phyloP scores from a whole-genome alignment of 1,284 basidiomycete species.

The Ganoderma sinense region DNA sequence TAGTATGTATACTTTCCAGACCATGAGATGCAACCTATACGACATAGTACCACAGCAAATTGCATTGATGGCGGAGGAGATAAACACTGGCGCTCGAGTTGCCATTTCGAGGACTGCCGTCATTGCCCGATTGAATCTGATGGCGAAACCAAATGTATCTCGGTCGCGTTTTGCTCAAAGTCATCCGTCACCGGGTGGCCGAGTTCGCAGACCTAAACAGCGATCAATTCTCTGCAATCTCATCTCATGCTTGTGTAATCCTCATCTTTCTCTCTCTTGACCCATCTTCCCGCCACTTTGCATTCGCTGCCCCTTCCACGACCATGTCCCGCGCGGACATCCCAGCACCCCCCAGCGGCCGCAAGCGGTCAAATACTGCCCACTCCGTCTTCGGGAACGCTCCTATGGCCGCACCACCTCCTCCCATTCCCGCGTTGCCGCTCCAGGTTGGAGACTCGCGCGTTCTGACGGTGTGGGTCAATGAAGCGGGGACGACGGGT shows the following conservation, averaged over 20 bases:
- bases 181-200: background rate
- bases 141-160: no score
- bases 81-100: background rate
- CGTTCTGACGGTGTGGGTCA: constrained; percentile 74
- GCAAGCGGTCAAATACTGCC: constrained; percentile 75
- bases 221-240: no score
- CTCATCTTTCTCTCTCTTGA: no score
- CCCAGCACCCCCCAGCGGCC: constrained; percentile 53
- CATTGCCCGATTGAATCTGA: constrained; percentile 2
- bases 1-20: no score
- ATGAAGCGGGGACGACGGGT: constrained; percentile 61
- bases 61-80: no score
- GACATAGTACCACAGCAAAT: no score
- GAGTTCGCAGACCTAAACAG: no score
- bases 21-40: no score
- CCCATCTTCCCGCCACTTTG: background rate
- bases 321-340: constrained; percentile 64
- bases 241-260: no score
- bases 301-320: no score
- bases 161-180: no score
- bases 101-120: background rate
- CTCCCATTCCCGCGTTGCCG: constrained; percentile 44
- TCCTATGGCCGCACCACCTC: constrained; percentile 28
- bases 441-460: constrained; percentile 68
- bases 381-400: constrained; percentile 62